Evolutionary conservation across 1,139 yeast genomes (phyloP).

Genomic region (Saccharomyces hybrid): DNA sequence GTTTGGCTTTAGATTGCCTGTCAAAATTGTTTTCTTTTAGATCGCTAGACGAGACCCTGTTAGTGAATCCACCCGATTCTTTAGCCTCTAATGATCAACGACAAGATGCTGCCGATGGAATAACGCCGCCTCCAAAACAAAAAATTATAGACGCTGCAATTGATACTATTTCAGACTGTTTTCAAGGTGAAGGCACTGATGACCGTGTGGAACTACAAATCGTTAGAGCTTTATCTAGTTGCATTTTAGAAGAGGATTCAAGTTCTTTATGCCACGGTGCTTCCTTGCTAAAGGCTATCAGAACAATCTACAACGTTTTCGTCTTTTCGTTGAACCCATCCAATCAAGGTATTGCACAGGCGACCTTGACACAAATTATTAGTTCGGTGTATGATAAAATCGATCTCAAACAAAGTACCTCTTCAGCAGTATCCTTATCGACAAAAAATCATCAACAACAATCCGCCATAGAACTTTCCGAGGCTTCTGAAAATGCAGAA

Average conservation of each 20-base stretch:
- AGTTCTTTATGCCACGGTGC: constrained; percentile 83
- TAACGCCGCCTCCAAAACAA: constrained; percentile 48
- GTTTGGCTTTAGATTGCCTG: constrained; percentile 55
- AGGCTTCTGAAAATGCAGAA: not conserved
- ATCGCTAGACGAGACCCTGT: constrained; percentile 45
- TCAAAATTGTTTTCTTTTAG: constrained; percentile 61
- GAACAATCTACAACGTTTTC: constrained; percentile 89
- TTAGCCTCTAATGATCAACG: constrained; percentile 31
- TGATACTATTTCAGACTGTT: constrained; percentile 75
- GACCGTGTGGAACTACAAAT: constrained; percentile 85
- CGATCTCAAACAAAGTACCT: constrained; percentile 15
- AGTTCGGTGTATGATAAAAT: constrained; percentile 79
- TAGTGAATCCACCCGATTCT: constrained; percentile 37
- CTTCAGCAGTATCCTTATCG: constrained; percentile 4
- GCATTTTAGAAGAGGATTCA: constrained; percentile 61
- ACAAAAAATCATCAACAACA: not conserved
- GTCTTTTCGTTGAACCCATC: constrained; percentile 72
- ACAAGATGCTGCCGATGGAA: constrained; percentile 33
- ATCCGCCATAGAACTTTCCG: not conserved
- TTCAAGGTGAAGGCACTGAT: constrained; percentile 89
- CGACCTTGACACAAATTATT: constrained; percentile 85
- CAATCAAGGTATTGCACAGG: constrained; percentile 93
- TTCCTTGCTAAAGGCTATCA: constrained; percentile 75
- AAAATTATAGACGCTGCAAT: constrained; percentile 77
- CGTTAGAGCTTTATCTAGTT: constrained; percentile 83